Evolutionary conservation across 2,329 filamentous ascomycete species (phyloP), one percentile per base, ranked within the genome.

Genomic region (Decorospora gaudefroyi): DNA sequence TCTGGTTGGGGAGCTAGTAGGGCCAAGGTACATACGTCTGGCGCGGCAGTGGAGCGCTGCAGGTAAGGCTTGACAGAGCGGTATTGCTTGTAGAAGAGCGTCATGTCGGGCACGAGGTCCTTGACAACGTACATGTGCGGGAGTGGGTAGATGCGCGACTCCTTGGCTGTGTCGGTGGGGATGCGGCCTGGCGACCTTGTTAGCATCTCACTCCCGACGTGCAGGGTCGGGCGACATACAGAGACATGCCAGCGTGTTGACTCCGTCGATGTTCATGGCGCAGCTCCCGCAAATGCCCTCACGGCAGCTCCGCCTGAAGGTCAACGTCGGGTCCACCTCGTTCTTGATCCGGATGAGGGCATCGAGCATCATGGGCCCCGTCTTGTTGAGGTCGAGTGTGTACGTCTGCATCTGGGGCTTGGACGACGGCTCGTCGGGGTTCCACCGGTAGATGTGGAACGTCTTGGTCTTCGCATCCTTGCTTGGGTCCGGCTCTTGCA

Each of bases 41-140:
- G 83, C 29, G 89, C 78, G 42, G 88, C 86, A 18, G 89, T 93
- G 55, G 91, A 86, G 68, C 90, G 84, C 79, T 97, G 93, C 40
- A 99, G 85, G 74, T 96, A 99, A 29, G 93, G 93, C 85, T 97
- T 95, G 77, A 99, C 96, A 11, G 91, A 96, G 78, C 96, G 96
- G 84, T 99, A 99, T 81, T 99, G 93, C 83, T 97, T 97, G 84
- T 99, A 99, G 79, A 99, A 97, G 69, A 93, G 88, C 53, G 93
- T 99, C 78, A 99, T 79, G 72, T 99, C 93, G 47, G 93, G 92
- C 22, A 99, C 93, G 53, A 99, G 84, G 72, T 99, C 93, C 84
- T 97, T 99, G 77, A 99, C 91, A 62, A 99, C 89, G 76, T 96
- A 99, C 74, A 91, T 96, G 78, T 99, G 93, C 64, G 93, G 93